A percentile compares a stretch with the other conserved stretches of the same genome.
Conservation (phyloP, 768 basidiomycete species). For the Auricularia heimuer region DNA sequence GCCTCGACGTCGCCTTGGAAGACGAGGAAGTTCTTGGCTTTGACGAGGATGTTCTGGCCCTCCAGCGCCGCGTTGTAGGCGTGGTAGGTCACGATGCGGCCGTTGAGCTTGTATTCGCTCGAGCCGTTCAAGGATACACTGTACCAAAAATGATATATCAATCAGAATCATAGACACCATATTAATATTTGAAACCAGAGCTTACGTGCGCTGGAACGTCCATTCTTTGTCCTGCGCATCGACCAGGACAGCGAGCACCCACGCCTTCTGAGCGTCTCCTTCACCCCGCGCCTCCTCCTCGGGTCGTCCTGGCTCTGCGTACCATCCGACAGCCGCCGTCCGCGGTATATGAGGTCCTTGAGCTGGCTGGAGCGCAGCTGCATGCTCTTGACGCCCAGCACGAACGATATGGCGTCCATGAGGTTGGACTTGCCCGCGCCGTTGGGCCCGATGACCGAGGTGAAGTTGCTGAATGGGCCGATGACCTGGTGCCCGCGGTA, state of each 20-base stretch:
- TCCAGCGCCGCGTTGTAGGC: slow-evolving; percentile 84
- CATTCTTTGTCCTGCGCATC: slow-evolving; percentile 74
- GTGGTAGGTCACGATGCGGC: slow-evolving; percentile 69
- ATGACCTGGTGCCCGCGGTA: slow-evolving; percentile 83
- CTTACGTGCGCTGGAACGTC: slow-evolving; percentile 87
- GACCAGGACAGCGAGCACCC: slow-evolving; percentile 87
- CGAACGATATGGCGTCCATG: slow-evolving; percentile 99
- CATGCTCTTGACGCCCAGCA: slow-evolving; percentile 89
- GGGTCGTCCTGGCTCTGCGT: slow-evolving; percentile 20
- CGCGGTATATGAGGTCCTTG: slow-evolving; percentile 93
- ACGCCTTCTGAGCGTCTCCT: slow-evolving; percentile 83
- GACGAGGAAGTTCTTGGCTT: slow-evolving; percentile 98
- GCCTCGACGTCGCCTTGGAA: slow-evolving; percentile 99
- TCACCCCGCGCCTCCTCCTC: slow-evolving; percentile 56
- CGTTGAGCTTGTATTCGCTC: slow-evolving; percentile 87
- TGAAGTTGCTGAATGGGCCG: slow-evolving; percentile 88
- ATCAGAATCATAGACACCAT: too few species aligned
- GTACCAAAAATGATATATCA: slow-evolving; percentile 5
- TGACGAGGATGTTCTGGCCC: slow-evolving; percentile 90
- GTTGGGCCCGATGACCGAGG: slow-evolving; percentile 96
- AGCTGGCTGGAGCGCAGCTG: slow-evolving; percentile 89
- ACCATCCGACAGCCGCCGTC: slow-evolving; percentile 52
- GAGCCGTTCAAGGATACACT: slow-evolving; percentile 83
- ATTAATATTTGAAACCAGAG: slow-evolving; percentile 12
- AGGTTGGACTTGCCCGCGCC: slow-evolving; percentile 98